phyloP scores from a whole-genome alignment of 2,329 filamentous ascomycete species.

The Ascochyta clinopodiicola region DNA sequence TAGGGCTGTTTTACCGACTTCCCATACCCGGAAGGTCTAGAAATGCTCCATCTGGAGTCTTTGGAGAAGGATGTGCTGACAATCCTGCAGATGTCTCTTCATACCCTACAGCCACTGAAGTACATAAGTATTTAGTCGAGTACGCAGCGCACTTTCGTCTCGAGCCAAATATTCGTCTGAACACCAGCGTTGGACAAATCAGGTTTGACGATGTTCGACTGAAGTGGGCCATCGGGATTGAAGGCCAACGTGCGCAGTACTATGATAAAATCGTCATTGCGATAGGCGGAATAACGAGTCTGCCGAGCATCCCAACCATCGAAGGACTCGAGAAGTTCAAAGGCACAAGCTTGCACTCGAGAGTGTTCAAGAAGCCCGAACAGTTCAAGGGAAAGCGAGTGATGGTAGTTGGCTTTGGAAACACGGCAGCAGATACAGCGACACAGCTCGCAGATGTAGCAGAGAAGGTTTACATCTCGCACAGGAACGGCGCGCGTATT shows the following conservation, averaged over 20 bases:
- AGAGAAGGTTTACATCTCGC: constrained; percentile 30
- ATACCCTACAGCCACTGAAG: constrained; percentile 27
- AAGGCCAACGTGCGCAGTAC: constrained; percentile 8
- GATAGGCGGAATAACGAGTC: constrained; percentile 25
- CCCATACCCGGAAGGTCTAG: constrained; percentile 22
- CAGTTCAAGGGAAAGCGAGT: constrained; percentile 24
- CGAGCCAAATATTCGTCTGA: constrained; percentile 19
- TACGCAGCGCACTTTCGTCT: constrained; percentile 30
- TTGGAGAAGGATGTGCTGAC: not conserved
- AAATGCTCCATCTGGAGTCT: no score
- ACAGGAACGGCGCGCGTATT: constrained; percentile 32
- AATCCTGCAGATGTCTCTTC: constrained; percentile 13
- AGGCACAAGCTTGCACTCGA: constrained; percentile 21
- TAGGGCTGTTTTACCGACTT: constrained; percentile 34
- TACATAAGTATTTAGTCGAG: constrained; percentile 28
- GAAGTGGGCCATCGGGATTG: constrained; percentile 23
- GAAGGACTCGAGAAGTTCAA: constrained; percentile 27
- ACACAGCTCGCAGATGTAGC: constrained; percentile 29
- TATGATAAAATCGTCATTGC: constrained; percentile 34
- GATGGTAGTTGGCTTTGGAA: constrained; percentile 36
- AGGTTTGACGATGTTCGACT: constrained; percentile 16
- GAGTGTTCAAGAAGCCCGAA: constrained; percentile 22
- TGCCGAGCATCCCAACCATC: constrained; percentile 24
- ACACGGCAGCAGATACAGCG: constrained; percentile 35
- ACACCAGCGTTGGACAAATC: constrained; percentile 18